Conservation (phyloP, 139 green algal species). For the Coccomyxa sp. region DNA sequence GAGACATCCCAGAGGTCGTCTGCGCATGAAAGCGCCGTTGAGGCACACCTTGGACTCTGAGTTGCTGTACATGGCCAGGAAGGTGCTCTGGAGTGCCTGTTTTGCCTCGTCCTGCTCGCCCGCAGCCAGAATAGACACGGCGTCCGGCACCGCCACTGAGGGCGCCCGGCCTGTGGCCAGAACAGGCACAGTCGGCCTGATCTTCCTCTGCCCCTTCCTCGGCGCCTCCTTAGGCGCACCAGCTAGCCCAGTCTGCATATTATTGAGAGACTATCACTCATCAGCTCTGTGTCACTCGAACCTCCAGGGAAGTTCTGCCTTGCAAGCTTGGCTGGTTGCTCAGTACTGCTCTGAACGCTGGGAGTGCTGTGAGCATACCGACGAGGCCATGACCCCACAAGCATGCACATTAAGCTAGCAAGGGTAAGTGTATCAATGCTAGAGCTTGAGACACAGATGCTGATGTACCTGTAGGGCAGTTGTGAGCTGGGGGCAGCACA, state of each 20-base stretch:
- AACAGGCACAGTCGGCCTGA: background rate
- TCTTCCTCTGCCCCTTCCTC: background rate
- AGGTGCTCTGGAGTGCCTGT: slow-evolving; percentile 28
- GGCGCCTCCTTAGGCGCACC: background rate
- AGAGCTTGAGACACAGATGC: background rate
- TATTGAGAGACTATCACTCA: background rate
- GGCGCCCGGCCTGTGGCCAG: background rate
- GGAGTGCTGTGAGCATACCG: background rate
- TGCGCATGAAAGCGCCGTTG: background rate
- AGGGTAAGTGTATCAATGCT: background rate
- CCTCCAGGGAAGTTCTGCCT: background rate
- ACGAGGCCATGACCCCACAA: background rate
- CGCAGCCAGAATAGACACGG: background rate
- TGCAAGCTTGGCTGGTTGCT: background rate
- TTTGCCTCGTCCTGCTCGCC: background rate
- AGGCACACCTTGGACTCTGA: slow-evolving; percentile 22
- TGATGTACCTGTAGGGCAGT: background rate
- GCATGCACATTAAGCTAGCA: background rate
- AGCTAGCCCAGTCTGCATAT: background rate
- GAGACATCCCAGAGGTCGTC: background rate
- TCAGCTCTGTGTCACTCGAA: background rate
- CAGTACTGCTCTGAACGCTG: background rate
- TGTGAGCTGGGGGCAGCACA: slow-evolving; percentile 47
- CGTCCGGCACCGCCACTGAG: background rate
- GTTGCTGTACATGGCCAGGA: slow-evolving; percentile 45